Conservation (phyloP, 1,284 basidiomycete species). For the Sanghuangporus baumii region DNA sequence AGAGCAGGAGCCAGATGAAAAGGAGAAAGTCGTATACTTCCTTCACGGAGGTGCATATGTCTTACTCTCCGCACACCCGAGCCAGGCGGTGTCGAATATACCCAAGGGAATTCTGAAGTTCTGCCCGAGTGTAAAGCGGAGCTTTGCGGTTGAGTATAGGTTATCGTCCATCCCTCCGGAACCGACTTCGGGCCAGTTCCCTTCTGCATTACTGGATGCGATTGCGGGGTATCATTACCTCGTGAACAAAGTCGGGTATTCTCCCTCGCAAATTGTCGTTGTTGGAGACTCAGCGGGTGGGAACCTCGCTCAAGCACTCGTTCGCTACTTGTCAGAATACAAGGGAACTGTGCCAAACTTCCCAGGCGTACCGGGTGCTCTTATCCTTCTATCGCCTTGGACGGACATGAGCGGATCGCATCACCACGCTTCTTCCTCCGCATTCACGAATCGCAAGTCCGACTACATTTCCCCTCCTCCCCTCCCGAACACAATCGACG, state of each 20-base stretch:
- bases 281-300: constrained; percentile 53
- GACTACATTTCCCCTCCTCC: constrained; percentile 33
- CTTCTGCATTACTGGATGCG: constrained; percentile 42
- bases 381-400: constrained; percentile 59
- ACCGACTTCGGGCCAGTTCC: constrained; percentile 34
- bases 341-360: constrained; percentile 27
- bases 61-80: constrained; percentile 39
- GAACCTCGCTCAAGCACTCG: constrained; percentile 40
- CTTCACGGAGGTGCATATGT: constrained; percentile 49
- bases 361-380: constrained; percentile 40
- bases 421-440: constrained; percentile 29
- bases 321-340: constrained; percentile 27
- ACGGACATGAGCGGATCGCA: constrained; percentile 41
- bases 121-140: constrained; percentile 25
- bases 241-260: constrained; percentile 32
- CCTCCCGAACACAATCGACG: constrained; percentile 17
- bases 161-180: constrained; percentile 23
- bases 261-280: constrained; percentile 40
- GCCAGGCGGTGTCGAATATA: constrained; percentile 28
- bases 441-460: constrained; percentile 25
- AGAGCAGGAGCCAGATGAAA: constrained; percentile 33
- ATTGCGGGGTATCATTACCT: constrained; percentile 42
- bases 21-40: constrained; percentile 46
- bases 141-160: constrained; percentile 32
- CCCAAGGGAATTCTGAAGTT: constrained; percentile 20